Conservation (phyloP, 2,329 filamentous ascomycete genomes). For the Pestalotiopsis sp. region DNA sequence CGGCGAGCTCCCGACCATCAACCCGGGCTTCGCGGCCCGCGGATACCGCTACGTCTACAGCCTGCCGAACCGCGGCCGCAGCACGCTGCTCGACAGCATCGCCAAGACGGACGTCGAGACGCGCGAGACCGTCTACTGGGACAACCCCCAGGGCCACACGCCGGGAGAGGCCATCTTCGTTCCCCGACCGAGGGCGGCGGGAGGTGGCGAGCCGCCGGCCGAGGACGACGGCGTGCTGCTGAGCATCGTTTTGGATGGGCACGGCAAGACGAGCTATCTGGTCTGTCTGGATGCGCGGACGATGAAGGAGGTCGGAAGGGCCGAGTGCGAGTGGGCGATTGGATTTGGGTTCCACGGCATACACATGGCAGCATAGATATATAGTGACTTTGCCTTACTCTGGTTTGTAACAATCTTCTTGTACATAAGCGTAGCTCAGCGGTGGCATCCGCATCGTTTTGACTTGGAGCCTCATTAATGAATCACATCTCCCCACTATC, state of each 20-base stretch:
- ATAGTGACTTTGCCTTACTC: not conserved
- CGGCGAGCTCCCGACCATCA: conserved; percentile 69
- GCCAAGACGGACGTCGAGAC: conserved; percentile 66
- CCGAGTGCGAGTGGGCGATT: conserved; percentile 44
- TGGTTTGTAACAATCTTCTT: too few species aligned
- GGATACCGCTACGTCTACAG: conserved; percentile 65
- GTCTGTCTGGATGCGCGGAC: conserved; percentile 47
- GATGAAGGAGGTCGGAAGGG: conserved; percentile 48
- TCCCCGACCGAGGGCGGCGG: conserved; percentile 41
- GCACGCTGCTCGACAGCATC: conserved; percentile 63
- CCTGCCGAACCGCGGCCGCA: conserved; percentile 56
- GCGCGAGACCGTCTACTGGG: conserved; percentile 57
- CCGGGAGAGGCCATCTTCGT: conserved; percentile 74
- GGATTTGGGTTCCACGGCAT: conserved; percentile 51
- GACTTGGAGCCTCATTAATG: not conserved
- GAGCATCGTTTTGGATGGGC: conserved; percentile 52
- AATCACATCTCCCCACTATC: not conserved
- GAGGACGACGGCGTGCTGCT: conserved; percentile 69
- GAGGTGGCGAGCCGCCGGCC: conserved; percentile 35
- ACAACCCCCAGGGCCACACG: conserved; percentile 58
- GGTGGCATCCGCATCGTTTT: not conserved
- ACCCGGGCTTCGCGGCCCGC: conserved; percentile 54
- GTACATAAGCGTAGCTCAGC: not conserved
- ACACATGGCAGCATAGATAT: conserved; percentile 26
- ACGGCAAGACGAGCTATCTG: conserved; percentile 47